A percentile compares a stretch with the other conserved stretches of the same genome.
Evolutionary conservation across 257 asterid species (phyloP).

Genomic region (Solanum stenotomum): DNA sequence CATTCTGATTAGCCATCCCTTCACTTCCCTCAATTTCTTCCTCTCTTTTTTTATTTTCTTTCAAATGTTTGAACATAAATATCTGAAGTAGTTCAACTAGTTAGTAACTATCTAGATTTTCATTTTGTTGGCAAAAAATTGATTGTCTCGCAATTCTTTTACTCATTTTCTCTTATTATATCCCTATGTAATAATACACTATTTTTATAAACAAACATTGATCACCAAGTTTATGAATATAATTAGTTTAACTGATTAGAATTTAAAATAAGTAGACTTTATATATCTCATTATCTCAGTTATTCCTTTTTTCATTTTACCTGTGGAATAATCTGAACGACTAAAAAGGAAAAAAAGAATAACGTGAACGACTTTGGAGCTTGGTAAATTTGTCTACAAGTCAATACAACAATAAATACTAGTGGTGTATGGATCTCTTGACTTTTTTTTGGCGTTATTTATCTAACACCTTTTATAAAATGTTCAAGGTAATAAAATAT

Average conservation of each 20-base stretch:
- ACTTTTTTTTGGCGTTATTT: neutral
- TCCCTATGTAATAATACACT: neutral
- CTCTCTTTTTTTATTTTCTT: neutral
- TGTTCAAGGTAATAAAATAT: neutral
- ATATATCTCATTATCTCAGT: neutral
- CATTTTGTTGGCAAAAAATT: neutral
- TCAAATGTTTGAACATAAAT: neutral
- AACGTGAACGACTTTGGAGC: neutral
- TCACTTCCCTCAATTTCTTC: no score
- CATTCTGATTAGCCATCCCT: neutral
- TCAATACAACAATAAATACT: neutral
- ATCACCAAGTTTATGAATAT: neutral
- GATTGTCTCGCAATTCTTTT: neutral
- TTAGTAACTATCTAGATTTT: rapidly evolving
- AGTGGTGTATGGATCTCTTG: neutral
- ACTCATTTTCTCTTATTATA: neutral
- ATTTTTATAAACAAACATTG: neutral
- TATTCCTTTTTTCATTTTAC: neutral
- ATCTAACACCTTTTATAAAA: neutral
- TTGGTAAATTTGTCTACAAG: neutral
- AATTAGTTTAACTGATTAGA: neutral
- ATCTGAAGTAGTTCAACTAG: neutral
- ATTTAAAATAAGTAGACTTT: neutral
- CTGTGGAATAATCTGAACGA: neutral
- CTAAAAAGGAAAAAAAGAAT: neutral